Percentiles rank a stretch among this genome's conserved stretches.
Evolutionary conservation across 1,139 yeast genomes (phyloP).

Genomic region (Pichia sp.): DNA sequence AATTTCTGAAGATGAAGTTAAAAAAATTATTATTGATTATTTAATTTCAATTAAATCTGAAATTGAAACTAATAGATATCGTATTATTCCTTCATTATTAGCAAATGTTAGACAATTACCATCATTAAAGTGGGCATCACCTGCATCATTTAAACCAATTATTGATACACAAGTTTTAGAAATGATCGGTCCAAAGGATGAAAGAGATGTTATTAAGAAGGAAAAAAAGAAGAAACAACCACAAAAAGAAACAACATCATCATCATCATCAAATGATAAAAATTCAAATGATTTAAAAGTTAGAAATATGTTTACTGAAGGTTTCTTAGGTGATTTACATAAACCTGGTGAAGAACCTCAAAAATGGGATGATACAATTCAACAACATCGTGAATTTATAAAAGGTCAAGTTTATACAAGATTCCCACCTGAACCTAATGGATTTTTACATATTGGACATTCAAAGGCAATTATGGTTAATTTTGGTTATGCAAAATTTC

Average conservation of each 20-base stretch:
- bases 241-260: slow-evolving; percentile 14
- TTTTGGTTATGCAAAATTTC: slow-evolving; percentile 85
- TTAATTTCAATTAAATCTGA: slow-evolving; percentile 52
- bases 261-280: slow-evolving; percentile 15
- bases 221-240: slow-evolving; percentile 48
- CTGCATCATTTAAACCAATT: slow-evolving; percentile 75
- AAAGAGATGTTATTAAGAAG: slow-evolving; percentile 79
- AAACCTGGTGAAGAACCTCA: slow-evolving; percentile 95
- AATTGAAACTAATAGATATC: slow-evolving; percentile 67
- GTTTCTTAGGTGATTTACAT: slow-evolving; percentile 92
- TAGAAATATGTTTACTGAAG: slow-evolving; percentile 90
- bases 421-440: slow-evolving; percentile 98
- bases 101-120: slow-evolving; percentile 72
- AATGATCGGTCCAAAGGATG: slow-evolving; percentile 90
- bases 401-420: slow-evolving; percentile 83
- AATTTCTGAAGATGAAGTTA: slow-evolving; percentile 61
- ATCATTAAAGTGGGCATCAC: slow-evolving; percentile 86
- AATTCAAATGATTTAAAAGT: slow-evolving; percentile 27
- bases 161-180: slow-evolving; percentile 70
- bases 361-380: slow-evolving; percentile 76
- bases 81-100: slow-evolving; percentile 66
- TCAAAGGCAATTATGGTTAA: slow-evolving; percentile 96
- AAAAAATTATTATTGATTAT: slow-evolving; percentile 50
- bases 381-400: slow-evolving; percentile 70
- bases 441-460: slow-evolving; percentile 94